A percentile compares a stretch with the other conserved stretches of the same genome.
Evolutionary conservation across 176 grass and related monocot genomes (phyloP).

Genomic region (barley (Hordeum vulgare)): MorexV3_pseudomolecules_assembly NC_058523.1:528207147-528207646

Average conservation of each 20-base stretch:
- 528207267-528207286: too few species aligned
- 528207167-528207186: too few species aligned
- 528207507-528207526: neutral
- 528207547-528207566: neutral
- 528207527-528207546: slow-evolving; percentile 14
- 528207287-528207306: too few species aligned
- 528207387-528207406: slow-evolving; percentile 96
- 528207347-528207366: slow-evolving; percentile 99
- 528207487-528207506: neutral
- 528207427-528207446: slow-evolving; percentile 57
- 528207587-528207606: neutral
- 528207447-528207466: slow-evolving; percentile 31
- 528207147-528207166: too few species aligned
- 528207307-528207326: too few species aligned
- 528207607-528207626: neutral
- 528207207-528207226: too few species aligned
- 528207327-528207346: too few species aligned
- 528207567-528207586: neutral
- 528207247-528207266: too few species aligned
- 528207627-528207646: neutral
- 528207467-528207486: slow-evolving; percentile 12
- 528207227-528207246: too few species aligned
- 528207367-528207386: slow-evolving; percentile 70
- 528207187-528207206: too few species aligned
- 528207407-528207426: slow-evolving; percentile 69